phyloP scores from a whole-genome alignment of 768 basidiomycete genomes.

The Serendipita indica region DNA sequence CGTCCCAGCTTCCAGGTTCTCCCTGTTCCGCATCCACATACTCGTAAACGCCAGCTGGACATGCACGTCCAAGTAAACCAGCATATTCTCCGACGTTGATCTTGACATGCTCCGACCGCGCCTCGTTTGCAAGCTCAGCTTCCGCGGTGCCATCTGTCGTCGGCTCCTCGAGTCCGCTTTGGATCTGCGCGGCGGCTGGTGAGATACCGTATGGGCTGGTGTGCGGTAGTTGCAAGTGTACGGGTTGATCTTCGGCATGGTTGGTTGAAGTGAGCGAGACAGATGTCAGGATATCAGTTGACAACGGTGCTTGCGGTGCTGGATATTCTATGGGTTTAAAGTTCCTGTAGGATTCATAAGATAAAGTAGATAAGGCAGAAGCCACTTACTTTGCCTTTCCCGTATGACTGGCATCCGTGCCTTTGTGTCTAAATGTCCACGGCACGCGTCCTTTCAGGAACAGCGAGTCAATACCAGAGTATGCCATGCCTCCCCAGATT shows the following conservation, averaged over 20 bases:
- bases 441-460: slow-evolving; percentile 73
- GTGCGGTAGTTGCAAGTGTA: slow-evolving; percentile 63
- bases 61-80: slow-evolving; percentile 74
- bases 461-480: slow-evolving; percentile 78
- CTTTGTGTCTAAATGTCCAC: slow-evolving; percentile 75
- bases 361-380: not conserved
- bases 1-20: slow-evolving; percentile 33
- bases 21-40: slow-evolving; percentile 60
- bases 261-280: slow-evolving; percentile 86
- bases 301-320: slow-evolving; percentile 70
- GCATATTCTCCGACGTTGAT: slow-evolving; percentile 68
- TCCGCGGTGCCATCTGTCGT: slow-evolving; percentile 19
- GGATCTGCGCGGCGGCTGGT: slow-evolving; percentile 18
- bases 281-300: slow-evolving; percentile 85
- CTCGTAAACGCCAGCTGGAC: slow-evolving; percentile 94
- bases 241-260: slow-evolving; percentile 90
- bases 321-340: slow-evolving; percentile 77
- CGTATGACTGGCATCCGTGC: slow-evolving; percentile 58
- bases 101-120: slow-evolving; percentile 51
- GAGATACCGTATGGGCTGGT: not conserved
- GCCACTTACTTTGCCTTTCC: slow-evolving; percentile 36
- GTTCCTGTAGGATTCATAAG: slow-evolving; percentile 21
- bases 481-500: slow-evolving; percentile 72
- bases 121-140: slow-evolving; percentile 18
- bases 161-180: slow-evolving; percentile 18